Evolutionary conservation across 495 filamentous ascomycete genomes (phyloP).

Genomic region (Hypoxylon subgilvum): DNA sequence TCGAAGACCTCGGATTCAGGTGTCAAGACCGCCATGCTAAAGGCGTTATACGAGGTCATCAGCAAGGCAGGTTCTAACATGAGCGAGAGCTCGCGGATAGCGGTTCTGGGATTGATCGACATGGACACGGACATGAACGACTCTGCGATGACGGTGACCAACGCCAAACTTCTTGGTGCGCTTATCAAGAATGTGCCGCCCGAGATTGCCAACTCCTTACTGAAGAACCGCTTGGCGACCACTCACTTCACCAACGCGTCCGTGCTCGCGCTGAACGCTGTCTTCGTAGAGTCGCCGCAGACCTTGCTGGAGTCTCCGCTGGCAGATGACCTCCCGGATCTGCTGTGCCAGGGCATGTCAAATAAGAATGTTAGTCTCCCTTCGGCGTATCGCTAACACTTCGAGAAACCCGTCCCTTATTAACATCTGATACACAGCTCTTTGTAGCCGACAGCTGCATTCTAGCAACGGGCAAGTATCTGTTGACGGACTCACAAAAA

Average conservation of each 20-base stretch:
- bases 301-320: slow-evolving; percentile 68
- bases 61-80: slow-evolving; percentile 93
- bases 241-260: slow-evolving; percentile 68
- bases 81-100: slow-evolving; percentile 82
- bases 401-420: background rate
- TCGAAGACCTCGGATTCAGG: slow-evolving; percentile 88
- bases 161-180: slow-evolving; percentile 85
- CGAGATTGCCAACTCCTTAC: slow-evolving; percentile 67
- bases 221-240: slow-evolving; percentile 83
- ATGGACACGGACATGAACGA: slow-evolving; percentile 77
- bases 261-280: slow-evolving; percentile 83
- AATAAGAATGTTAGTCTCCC: slow-evolving; percentile 67
- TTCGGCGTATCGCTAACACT: background rate
- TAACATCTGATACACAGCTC: slow-evolving; percentile 54
- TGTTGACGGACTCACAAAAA: slow-evolving; percentile 69
- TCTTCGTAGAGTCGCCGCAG: slow-evolving; percentile 77
- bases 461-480: slow-evolving; percentile 92
- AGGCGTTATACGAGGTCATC: slow-evolving; percentile 93
- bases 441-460: slow-evolving; percentile 89
- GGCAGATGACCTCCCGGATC: slow-evolving; percentile 69
- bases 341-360: slow-evolving; percentile 81
- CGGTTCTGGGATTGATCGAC: slow-evolving; percentile 86
- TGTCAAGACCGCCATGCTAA: slow-evolving; percentile 95
- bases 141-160: slow-evolving; percentile 79
- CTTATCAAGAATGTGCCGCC: slow-evolving; percentile 80